These are phyloP conservation scores for Fusarium sp. DNA, from an alignment of 2,329 filamentous ascomycete species.

Conservation along the genomic window DNA sequence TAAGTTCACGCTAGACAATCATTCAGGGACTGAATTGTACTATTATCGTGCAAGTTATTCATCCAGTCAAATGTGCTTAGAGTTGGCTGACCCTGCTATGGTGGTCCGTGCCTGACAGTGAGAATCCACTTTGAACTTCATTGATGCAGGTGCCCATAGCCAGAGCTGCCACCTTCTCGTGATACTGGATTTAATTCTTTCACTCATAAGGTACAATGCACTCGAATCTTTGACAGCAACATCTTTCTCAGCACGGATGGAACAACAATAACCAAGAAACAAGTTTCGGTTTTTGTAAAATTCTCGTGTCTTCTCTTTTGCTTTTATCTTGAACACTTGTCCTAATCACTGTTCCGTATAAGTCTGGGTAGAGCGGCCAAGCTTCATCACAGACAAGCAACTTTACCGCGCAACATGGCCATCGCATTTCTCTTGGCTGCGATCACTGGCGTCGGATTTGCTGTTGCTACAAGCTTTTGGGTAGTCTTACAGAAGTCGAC, in stretches of 20 bases:
- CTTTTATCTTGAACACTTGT: slow-evolving; percentile 37
- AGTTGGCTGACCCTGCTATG: slow-evolving; percentile 4
- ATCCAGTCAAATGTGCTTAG: slow-evolving; percentile 26
- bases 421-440: slow-evolving; percentile 9
- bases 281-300: not conserved
- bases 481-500: slow-evolving; percentile 13
- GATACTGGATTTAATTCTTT: not conserved
- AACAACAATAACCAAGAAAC: not conserved
- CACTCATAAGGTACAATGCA: slow-evolving; percentile 4
- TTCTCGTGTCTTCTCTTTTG: not conserved
- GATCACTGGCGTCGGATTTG: not conserved
- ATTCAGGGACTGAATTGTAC: too few relatives aligned
- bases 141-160: slow-evolving; percentile 2
- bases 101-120: slow-evolving; percentile 16
- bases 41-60: not conserved
- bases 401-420: slow-evolving; percentile 11
- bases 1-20: too few relatives aligned
- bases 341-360: slow-evolving; percentile 25
- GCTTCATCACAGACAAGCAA: not conserved
- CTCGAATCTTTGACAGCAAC: not conserved
- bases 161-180: not conserved
- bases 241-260: too few relatives aligned
- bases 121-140: slow-evolving; percentile 26
- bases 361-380: slow-evolving; percentile 11
- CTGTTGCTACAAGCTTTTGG: slow-evolving; percentile 6